Evolutionary conservation across 176 grass and related monocot genomes (phyloP).

Genomic region (Poa annua): DNA sequence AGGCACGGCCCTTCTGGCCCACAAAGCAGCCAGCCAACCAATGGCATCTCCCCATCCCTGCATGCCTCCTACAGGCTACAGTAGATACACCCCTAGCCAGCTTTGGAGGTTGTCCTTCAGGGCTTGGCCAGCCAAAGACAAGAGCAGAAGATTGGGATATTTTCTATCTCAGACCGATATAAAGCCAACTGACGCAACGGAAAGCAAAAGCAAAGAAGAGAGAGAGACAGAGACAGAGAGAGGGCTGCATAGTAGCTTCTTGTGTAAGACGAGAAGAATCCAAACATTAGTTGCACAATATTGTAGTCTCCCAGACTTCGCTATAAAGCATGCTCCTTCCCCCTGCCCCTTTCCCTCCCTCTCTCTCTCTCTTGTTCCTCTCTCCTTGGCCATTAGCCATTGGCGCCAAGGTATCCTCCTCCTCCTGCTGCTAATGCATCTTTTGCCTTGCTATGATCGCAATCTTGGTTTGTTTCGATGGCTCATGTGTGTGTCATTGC

Average conservation of each 20-base stretch:
- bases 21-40: constrained; percentile 62
- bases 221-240: neutral
- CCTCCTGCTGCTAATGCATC: constrained; percentile 27
- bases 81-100: neutral
- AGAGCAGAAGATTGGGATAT: constrained; percentile 77
- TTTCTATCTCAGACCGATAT: constrained; percentile 52
- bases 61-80: constrained; percentile 25
- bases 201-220: constrained; percentile 60
- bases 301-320: constrained; percentile 39
- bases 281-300: constrained; percentile 33
- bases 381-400: constrained; percentile 50
- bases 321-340: constrained; percentile 63
- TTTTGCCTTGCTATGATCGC: constrained; percentile 16
- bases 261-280: constrained; percentile 63
- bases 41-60: constrained; percentile 38
- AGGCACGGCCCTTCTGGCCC: constrained; percentile 48
- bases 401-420: constrained; percentile 52
- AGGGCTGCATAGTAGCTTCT: constrained; percentile 47
- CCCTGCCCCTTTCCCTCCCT: constrained; percentile 64
- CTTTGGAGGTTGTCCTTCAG: constrained; percentile 17
- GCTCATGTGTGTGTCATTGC: constrained; percentile 35
- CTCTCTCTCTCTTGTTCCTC: constrained; percentile 55
- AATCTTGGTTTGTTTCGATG: constrained; percentile 24
- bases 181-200: constrained; percentile 58
- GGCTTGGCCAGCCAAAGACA: constrained; percentile 63